Conservation (phyloP, 2,329 filamentous ascomycete species). For the Epichloe sp. region DNA sequence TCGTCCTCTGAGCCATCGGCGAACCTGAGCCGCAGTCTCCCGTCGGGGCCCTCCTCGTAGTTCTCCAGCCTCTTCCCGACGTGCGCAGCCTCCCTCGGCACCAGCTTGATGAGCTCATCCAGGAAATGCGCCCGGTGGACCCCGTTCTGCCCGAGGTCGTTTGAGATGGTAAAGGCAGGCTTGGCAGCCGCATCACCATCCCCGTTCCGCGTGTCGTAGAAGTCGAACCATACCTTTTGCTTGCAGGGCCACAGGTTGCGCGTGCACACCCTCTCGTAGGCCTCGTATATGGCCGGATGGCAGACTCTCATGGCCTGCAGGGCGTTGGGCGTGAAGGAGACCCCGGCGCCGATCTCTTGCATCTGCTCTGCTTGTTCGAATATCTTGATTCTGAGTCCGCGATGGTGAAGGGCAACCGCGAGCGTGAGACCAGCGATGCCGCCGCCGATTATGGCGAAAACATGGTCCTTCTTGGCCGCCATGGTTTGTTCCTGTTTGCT, state of each 20-base stretch:
- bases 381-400: conserved; percentile 27
- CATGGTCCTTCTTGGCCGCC: not conserved
- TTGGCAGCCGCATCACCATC: not conserved
- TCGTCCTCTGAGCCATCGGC: conserved; percentile 18
- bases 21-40: conserved; percentile 21
- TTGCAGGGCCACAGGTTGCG: conserved; percentile 4
- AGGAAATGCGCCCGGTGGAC: conserved; percentile 26
- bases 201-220: conserved; percentile 8
- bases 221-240: conserved; percentile 5
- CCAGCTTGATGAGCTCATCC: conserved; percentile 24
- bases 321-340: conserved; percentile 39
- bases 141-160: conserved; percentile 15
- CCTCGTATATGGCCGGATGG: conserved; percentile 22
- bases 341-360: conserved; percentile 36
- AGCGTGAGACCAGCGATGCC: conserved; percentile 38
- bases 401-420: conserved; percentile 31
- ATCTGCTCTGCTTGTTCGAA: conserved; percentile 32
- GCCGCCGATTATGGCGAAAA: conserved; percentile 33
- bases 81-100: conserved; percentile 19
- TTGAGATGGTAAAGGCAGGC: conserved; percentile 1
- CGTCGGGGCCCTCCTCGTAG: conserved; percentile 13
- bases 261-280: conserved; percentile 10
- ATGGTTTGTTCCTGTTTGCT: not conserved
- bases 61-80: conserved; percentile 24
- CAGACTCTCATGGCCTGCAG: conserved; percentile 30